Evolutionary conservation across 768 basidiomycete species (phyloP).

Genomic region (Xerocomus spinulosus): DNA sequence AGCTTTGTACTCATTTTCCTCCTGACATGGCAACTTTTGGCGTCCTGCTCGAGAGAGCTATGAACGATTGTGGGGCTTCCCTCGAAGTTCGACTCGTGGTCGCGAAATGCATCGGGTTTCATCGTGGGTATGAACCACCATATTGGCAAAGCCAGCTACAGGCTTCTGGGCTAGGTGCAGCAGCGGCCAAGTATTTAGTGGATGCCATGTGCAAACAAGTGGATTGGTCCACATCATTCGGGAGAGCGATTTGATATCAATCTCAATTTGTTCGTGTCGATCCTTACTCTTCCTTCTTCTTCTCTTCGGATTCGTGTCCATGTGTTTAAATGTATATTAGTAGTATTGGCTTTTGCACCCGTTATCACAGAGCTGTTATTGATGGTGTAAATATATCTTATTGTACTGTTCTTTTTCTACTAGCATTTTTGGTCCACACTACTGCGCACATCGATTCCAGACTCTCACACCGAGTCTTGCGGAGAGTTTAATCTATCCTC

Average conservation of each 20-base stretch:
- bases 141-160: conserved; percentile 26
- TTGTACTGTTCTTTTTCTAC: not conserved
- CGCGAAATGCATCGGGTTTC: conserved; percentile 20
- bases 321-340: not conserved
- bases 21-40: conserved; percentile 12
- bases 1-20: conserved; percentile 1
- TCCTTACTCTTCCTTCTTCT: not conserved
- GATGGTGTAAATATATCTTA: not conserved
- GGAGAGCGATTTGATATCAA: conserved; percentile 2
- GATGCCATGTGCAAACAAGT: conserved; percentile 26
- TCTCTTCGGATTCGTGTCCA: not conserved
- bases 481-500: conserved; percentile 1
- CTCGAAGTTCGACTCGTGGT: conserved; percentile 19
- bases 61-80: conserved; percentile 16
- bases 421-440: not conserved
- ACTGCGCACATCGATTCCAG: not conserved
- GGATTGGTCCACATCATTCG: conserved; percentile 11
- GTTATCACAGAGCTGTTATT: not conserved
- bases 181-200: conserved; percentile 16
- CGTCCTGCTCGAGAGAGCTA: conserved; percentile 19
- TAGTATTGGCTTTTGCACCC: not conserved
- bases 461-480: not conserved
- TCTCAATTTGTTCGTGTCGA: no score
- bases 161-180: conserved; percentile 17
- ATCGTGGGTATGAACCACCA: conserved; percentile 23